Base-by-base conservation (phyloP, 1,284 basidiomycete species). In the Ustilago vetiveriae region DNA sequence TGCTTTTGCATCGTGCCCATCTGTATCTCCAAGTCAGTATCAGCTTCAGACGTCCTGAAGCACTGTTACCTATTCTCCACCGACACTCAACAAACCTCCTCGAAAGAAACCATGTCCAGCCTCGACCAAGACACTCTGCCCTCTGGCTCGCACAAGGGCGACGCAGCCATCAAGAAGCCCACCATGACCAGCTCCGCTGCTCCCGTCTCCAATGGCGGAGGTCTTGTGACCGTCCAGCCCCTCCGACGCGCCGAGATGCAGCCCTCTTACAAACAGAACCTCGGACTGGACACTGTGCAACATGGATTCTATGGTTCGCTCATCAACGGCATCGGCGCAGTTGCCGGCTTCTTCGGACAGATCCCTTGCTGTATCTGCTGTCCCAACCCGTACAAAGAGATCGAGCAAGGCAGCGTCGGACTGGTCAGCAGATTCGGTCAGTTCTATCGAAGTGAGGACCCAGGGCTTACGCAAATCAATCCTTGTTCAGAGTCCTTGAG, bases 391-490 rank as follows among this genome's bases (percentile, higher is more conserved):
- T 86, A 82, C 84, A 86, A 88, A 51, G 87, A 90, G 62, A 90
- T 92, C 48, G 85, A 89, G 33, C 92, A 94, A 85, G 92, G 91
- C 85, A 89, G 90, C 42, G 93, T 96, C 69, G 94, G 94, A 53
- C 86, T 98, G 50, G 88, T 98, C 76, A 88, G 90, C 9, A 43
- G 93, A 52, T 96, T 96, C 81, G 93, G 94, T 56, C 88, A 94
- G 82, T 96, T 95, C 86, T 94, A 94, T 88, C 91, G 90, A 82
- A 89, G 90, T 6, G 93, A 95, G 69, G 94, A 97, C 82, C 94
- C 94, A 1, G 94, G 94, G 72, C 87, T 97, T 21, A 89, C 90
- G 48, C 88, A 92, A 76, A 89, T 97, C 82, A 97, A 98, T 80
- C 91, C 94, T 55, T 95, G 92, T 85, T 91, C 91, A 8, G 94